phyloP scores from a whole-genome alignment of 2,329 filamentous ascomycete genomes.

The Fusarium odoratissimum region DNA sequence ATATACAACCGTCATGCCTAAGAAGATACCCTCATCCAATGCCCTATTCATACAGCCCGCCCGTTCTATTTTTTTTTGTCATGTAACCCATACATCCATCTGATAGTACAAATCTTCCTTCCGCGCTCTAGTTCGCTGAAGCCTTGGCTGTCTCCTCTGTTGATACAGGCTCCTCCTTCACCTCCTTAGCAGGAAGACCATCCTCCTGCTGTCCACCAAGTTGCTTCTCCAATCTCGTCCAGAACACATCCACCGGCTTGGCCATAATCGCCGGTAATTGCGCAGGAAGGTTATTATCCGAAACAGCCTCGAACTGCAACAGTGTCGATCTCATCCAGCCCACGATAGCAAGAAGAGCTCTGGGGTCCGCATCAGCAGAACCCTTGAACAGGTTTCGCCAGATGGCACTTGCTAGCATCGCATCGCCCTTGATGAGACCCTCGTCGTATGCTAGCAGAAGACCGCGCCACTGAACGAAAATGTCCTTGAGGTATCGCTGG shows the following conservation, averaged over 20 bases:
- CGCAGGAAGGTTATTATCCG: conserved; percentile 56
- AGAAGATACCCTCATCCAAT: neutral
- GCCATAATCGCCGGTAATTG: conserved; percentile 50
- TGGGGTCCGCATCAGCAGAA: conserved; percentile 62
- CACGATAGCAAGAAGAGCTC: conserved; percentile 64
- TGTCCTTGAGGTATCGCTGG: conserved; percentile 81
- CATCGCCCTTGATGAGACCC: conserved; percentile 80
- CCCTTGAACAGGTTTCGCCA: conserved; percentile 96
- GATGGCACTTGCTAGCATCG: conserved; percentile 81
- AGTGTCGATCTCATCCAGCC: conserved; percentile 66
- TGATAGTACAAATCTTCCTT: conserved; percentile 43
- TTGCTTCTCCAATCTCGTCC: conserved; percentile 56
- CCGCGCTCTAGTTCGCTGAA: conserved; percentile 32
- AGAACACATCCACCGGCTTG: conserved; percentile 57
- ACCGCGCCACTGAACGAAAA: conserved; percentile 94
- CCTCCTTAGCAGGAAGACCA: conserved; percentile 29
- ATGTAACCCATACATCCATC: conserved; percentile 20
- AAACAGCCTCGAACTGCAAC: conserved; percentile 60
- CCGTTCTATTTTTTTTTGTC: conserved; percentile 21
- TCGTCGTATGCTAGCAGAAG: conserved; percentile 87
- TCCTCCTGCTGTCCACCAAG: conserved; percentile 50
- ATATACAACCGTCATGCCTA: conserved; percentile 29
- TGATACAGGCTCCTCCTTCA: conserved; percentile 22
- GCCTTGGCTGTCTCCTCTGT: conserved; percentile 31
- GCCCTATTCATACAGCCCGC: conserved; percentile 40